phyloP scores from a whole-genome alignment of 768 basidiomycete genomes.

The Leucosporidium scottii region DNA sequence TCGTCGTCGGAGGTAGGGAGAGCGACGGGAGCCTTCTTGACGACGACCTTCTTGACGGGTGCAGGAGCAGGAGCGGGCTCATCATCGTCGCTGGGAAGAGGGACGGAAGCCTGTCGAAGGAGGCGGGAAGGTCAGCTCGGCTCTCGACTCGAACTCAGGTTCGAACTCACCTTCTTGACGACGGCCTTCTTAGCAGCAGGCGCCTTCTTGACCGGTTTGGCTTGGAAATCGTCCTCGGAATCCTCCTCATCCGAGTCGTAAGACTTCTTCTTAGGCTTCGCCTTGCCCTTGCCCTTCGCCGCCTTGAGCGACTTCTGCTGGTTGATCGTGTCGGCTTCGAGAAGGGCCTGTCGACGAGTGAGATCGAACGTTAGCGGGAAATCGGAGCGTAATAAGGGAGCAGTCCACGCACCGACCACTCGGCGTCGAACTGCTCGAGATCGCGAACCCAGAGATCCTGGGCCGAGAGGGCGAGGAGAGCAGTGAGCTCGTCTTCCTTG shows the following conservation, averaged over 20 bases:
- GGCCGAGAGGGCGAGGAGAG: constrained; percentile 67
- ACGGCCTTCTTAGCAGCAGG: not conserved
- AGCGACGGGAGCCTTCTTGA: constrained; percentile 11
- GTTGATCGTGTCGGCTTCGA: constrained; percentile 1
- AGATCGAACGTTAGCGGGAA: not conserved
- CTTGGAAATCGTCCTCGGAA: constrained; percentile 10
- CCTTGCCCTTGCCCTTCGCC: constrained; percentile 21
- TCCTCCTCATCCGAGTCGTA: not conserved
- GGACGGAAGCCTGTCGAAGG: not conserved
- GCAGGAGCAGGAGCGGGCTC: not conserved
- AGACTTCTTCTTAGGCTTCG: constrained; percentile 5
- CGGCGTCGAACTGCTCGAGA: constrained; percentile 68
- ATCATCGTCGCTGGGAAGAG: constrained; percentile 3
- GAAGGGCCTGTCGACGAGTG: not conserved
- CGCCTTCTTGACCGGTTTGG: constrained; percentile 16
- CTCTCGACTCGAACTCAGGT: not conserved
- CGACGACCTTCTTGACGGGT: not conserved
- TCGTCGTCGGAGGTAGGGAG: not conserved
- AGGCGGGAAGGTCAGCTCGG: not conserved
- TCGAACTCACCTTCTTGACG: not conserved
- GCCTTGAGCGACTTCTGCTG: constrained; percentile 17
- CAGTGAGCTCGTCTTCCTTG: constrained; percentile 74
- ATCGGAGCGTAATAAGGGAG: too few species aligned
- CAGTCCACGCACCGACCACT: constrained; percentile 60
- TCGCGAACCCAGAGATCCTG: constrained; percentile 84